phyloP scores from a whole-genome alignment of 495 filamentous ascomycete species.

The Opeltia flavorubescens region DNA sequence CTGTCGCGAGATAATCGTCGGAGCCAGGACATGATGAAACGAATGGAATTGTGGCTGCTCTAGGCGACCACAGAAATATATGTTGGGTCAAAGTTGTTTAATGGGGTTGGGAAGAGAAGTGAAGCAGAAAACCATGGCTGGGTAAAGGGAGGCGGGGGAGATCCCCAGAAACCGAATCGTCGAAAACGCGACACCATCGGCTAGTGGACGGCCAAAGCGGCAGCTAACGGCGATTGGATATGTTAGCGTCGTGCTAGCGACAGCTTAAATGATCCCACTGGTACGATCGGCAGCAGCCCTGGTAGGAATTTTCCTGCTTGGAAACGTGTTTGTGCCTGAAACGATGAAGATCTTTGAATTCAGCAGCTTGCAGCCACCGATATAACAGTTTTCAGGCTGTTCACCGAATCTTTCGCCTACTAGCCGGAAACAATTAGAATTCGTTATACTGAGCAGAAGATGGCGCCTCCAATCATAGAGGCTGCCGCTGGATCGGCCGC shows the following conservation, averaged over 20 bases:
- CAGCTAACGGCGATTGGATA: no score
- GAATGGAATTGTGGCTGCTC: neutral
- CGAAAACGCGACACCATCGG: no score
- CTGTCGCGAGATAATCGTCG: constrained; percentile 18
- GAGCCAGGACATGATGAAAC: constrained; percentile 18
- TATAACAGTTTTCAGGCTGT: no score
- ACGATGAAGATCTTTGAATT: neutral
- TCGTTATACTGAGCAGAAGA: constrained; percentile 13
- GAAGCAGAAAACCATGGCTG: neutral
- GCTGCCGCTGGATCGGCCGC: constrained; percentile 36
- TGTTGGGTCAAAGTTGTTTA: neutral
- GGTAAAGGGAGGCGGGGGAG: constrained; percentile 1
- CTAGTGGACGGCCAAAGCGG: no score
- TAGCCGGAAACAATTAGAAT: neutral
- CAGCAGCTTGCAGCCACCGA: neutral
- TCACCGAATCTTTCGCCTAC: no score
- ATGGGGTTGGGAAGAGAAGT: constrained; percentile 1
- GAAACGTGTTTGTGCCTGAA: neutral
- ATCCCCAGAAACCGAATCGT: no score
- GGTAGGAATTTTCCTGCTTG: no score
- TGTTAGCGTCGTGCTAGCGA: no score
- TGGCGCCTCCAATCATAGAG: constrained; percentile 37
- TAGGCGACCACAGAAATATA: neutral
- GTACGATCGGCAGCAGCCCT: no score
- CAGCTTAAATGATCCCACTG: no score